Base-by-base conservation (phyloP, 345 rosid genomes). In the Chamaenerion angustifolium region DNA sequence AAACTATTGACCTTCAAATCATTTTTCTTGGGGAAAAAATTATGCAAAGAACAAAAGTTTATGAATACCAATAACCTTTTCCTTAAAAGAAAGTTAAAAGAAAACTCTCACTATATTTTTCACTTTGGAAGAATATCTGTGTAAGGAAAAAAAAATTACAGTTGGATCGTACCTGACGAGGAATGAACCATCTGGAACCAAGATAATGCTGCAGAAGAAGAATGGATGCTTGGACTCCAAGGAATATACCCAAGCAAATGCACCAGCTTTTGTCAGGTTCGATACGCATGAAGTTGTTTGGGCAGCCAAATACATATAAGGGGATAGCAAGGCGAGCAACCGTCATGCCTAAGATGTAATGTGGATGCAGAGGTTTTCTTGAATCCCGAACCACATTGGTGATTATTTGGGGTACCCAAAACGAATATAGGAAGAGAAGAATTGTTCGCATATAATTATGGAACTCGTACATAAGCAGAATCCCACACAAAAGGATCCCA, bases 401-500 rank as follows among this genome's bases (percentile, higher is more conserved):
- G 55, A 87, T 58, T 58, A 87, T 83, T 62, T 87, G 96, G 40
- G 96, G 98, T 67, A 87, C 71, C 98, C 98, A 92, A 60, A 87
- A 92, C 52, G 95, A 84, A 69, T 92, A 84, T 71, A 84, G 65
- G 16, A 92, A 71, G 46, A 92, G 80, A 49, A 87, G 96, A 55
- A 92, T 69, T 25, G 74, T 85, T 42, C 76, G 77, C 63, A 92
- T 71, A 68, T 70, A 82, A 56, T 78, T 74, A 58, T 82, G 98
- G 72, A 87, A 82, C 79, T 87, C 88, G 0, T 87, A 92, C 95
- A 92, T 84, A 60, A 92, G 56, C 75, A 87, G 67, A 71, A 92
- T 84, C 72, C 98, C 98, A 63, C 96, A 96, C 71, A 87, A 75
- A 59, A 92, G 98, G 71, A 87, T 79, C 49, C 98, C 98, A 78